A percentile compares a stretch with the other conserved stretches of the same genome.
Evolutionary conservation across 176 grass and related monocot genomes (phyloP).

Genomic region (Typha latifolia): DNA sequence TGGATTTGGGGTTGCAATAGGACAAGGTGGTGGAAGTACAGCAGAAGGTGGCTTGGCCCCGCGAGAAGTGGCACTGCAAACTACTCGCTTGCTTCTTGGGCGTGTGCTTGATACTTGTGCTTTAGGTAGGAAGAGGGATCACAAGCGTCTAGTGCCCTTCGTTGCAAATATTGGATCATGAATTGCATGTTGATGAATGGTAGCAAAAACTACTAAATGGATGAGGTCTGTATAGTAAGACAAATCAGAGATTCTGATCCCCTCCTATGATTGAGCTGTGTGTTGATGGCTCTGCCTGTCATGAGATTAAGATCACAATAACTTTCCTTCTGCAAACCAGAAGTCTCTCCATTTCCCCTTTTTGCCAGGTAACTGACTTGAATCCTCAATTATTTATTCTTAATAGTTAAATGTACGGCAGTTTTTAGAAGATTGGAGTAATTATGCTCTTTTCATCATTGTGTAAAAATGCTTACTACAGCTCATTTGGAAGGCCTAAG

Average conservation of each 20-base stretch:
- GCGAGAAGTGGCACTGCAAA: slow-evolving; percentile 67
- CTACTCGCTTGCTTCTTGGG: slow-evolving; percentile 69
- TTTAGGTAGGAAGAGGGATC: slow-evolving; percentile 84
- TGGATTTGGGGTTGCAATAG: slow-evolving; percentile 47
- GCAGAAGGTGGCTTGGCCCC: slow-evolving; percentile 39
- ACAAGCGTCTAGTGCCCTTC: slow-evolving; percentile 86
- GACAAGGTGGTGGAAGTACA: slow-evolving; percentile 30
- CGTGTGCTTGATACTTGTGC: slow-evolving; percentile 89
- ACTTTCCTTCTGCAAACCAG: neutral
- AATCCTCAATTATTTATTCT: too few relatives aligned
- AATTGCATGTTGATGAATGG: neutral
- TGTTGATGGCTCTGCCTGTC: too few relatives aligned
- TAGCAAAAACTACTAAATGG: neutral
- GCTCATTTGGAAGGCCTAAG: too few relatives aligned
- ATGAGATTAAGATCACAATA: neutral
- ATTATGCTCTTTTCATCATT: too few relatives aligned
- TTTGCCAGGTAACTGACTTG: too few relatives aligned
- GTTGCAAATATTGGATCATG: slow-evolving; percentile 51
- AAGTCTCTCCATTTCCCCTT: neutral
- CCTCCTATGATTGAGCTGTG: too few relatives aligned
- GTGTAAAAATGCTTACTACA: too few relatives aligned
- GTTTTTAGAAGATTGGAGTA: too few relatives aligned
- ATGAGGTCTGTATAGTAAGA: neutral
- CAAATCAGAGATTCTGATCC: too few relatives aligned
- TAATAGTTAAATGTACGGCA: too few relatives aligned